These are phyloP conservation scores for Dothistroma septosporum DNA, from an alignment of 2,329 filamentous ascomycete genomes.

Conservation along the genomic window DNA sequence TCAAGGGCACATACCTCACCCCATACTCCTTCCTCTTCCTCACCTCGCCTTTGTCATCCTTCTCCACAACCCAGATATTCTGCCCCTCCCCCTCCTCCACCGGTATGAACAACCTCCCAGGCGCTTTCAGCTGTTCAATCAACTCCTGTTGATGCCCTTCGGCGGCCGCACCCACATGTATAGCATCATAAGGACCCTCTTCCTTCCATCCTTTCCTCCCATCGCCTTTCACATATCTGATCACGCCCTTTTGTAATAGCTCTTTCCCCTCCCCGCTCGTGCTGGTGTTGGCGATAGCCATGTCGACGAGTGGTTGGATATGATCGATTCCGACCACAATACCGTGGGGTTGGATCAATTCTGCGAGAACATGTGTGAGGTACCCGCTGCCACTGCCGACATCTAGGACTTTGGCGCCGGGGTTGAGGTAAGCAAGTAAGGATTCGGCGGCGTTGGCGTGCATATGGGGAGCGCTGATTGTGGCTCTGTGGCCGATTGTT, in stretches of 20 bases:
- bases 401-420: conserved; percentile 48
- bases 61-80: conserved; percentile 70
- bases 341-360: conserved; percentile 58
- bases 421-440: conserved; percentile 55
- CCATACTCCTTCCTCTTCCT: conserved; percentile 61
- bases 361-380: conserved; percentile 80
- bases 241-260: conserved; percentile 60
- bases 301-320: conserved; percentile 44
- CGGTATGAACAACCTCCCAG: conserved; percentile 77
- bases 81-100: conserved; percentile 59
- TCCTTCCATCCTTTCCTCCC: conserved; percentile 45
- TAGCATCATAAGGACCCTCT: conserved; percentile 72
- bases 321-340: conserved; percentile 49
- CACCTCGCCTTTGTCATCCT: conserved; percentile 61
- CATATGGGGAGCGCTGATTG: conserved; percentile 71
- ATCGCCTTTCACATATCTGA: conserved; percentile 72
- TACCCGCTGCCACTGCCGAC: conserved; percentile 59
- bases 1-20: conserved; percentile 73
- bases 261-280: conserved; percentile 46
- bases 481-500: conserved; percentile 62
- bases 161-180: conserved; percentile 90
- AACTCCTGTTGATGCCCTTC: conserved; percentile 66
- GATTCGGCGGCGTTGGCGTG: conserved; percentile 63
- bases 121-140: conserved; percentile 70
- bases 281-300: conserved; percentile 41